A percentile compares a stretch with the other conserved stretches of the same genome.
phyloP scores from a whole-genome alignment of 805 yeast genomes.

The Clavispora asparagi region DNA sequence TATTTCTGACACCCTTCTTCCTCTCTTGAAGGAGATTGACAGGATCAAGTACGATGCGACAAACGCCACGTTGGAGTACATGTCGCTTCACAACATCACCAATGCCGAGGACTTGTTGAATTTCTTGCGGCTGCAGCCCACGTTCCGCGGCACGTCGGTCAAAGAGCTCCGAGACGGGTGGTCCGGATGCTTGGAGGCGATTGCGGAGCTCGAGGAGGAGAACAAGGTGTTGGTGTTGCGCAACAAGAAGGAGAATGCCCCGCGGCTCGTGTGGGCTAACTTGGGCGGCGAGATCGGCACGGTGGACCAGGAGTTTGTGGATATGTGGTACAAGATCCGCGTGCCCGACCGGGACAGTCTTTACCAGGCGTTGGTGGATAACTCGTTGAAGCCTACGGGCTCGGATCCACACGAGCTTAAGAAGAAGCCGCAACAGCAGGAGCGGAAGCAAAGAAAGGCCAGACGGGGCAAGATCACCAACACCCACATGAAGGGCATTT shows the following conservation, averaged over 20 bases:
- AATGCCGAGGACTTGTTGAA: slow-evolving; percentile 71
- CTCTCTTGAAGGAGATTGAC: slow-evolving; percentile 68
- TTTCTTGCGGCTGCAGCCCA: slow-evolving; percentile 71
- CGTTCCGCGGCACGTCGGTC: slow-evolving; percentile 83
- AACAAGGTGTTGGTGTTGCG: slow-evolving; percentile 77
- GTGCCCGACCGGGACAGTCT: slow-evolving; percentile 80
- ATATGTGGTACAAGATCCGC: slow-evolving; percentile 73
- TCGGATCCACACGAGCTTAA: slow-evolving; percentile 95
- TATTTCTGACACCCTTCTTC: slow-evolving; percentile 59
- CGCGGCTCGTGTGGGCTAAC: slow-evolving; percentile 91
- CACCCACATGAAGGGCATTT: slow-evolving; percentile 92
- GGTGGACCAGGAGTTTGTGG: slow-evolving; percentile 77
- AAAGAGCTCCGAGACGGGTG: slow-evolving; percentile 87
- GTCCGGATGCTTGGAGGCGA: slow-evolving; percentile 80
- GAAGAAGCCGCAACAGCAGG: slow-evolving; percentile 51
- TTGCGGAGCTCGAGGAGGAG: slow-evolving; percentile 71
- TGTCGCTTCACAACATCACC: slow-evolving; percentile 83
- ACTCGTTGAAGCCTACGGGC: slow-evolving; percentile 93
- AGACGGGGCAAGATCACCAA: slow-evolving; percentile 93
- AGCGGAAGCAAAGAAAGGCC: slow-evolving; percentile 83
- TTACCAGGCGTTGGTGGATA: slow-evolving; percentile 69
- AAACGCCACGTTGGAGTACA: slow-evolving; percentile 70
- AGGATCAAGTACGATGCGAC: slow-evolving; percentile 65
- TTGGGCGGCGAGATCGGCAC: slow-evolving; percentile 65
- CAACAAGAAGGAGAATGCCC: slow-evolving; percentile 88